Base-by-base conservation (phyloP, 2,329 filamentous ascomycete species). In the Neodidymelliopsis sp. region DNA sequence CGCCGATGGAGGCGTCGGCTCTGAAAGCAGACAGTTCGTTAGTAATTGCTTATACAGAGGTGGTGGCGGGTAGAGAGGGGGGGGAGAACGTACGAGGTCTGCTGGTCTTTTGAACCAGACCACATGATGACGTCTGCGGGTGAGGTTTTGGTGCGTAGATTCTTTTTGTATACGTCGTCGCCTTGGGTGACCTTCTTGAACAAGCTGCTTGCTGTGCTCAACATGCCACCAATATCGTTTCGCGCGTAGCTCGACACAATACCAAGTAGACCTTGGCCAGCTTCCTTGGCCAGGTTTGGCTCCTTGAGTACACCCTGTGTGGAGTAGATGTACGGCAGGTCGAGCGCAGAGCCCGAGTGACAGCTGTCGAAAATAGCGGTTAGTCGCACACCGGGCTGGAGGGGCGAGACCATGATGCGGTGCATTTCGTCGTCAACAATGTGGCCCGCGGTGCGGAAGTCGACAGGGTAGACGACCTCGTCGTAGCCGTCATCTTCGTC, bases 101-200 rank as follows among this genome's bases (percentile, higher is more conserved):
- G 94, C 54, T 87, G 85, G 70, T 99, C 94, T 75, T 96, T 97
- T 77, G 90, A 95, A 48, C 94, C 94, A 53, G 90, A 96, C 89
- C 92, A 96, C 90, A 97, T 96, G 70, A 99, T 85, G 23, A 99
- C 94, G 74, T 99, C 94, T 29, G 94, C 94, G 1, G 92, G 88
- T 44, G 89, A 94, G 12, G 94, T 97, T 78, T 95, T 95, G 30
- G 93, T 97, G 59, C 88, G 83, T 70, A 90, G 81, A 55, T 92
- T 90, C 71, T 85, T 86, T 75, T 95, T 83, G 73, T 91, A 87
- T 13, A 87, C 87, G 25, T 88, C 84, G 60, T 94, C 86, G 59
- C 92, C 92, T 52, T 78, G 83, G 16, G 90, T 88, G 13, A 91
- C 91, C 70, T 91, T 89, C 80, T 97, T 97, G 75, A 95, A 85